Percentiles rank a stretch among this genome's conserved stretches.
Conservation (phyloP, 176 grass and related monocot species). For the Bothriochloa decipiens region DNA sequence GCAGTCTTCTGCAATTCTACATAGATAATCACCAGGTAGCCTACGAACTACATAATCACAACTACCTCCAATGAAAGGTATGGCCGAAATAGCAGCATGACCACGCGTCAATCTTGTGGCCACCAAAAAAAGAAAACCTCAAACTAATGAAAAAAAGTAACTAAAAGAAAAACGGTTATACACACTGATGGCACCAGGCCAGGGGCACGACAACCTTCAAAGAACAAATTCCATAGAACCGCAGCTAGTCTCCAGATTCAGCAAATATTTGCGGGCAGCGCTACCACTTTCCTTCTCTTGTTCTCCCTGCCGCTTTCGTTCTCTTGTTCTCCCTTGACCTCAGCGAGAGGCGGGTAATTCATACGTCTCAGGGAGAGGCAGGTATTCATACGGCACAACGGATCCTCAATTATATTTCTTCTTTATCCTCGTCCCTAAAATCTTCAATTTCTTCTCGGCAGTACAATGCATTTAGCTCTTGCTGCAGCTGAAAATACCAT, state of each 20-base stretch:
- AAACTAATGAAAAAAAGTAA: constrained; percentile 22
- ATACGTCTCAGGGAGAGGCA: not conserved
- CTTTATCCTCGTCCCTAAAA: constrained; percentile 64
- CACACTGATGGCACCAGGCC: constrained; percentile 50
- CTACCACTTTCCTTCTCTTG: constrained; percentile 11
- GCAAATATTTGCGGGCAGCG: not conserved
- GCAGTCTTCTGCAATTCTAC: constrained; percentile 40
- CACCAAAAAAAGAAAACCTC: constrained; percentile 22
- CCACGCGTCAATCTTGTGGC: constrained; percentile 29
- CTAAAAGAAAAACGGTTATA: constrained; percentile 43
- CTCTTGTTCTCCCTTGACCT: constrained; percentile 11
- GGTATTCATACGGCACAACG: constrained; percentile 32
- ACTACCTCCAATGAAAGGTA: constrained; percentile 49
- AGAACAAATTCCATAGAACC: constrained; percentile 8
- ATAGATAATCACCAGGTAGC: constrained; percentile 11
- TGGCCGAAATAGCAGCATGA: constrained; percentile 44
- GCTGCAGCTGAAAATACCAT: constrained; percentile 72
- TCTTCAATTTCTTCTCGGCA: constrained; percentile 90
- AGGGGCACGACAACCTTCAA: constrained; percentile 18
- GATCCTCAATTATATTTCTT: constrained; percentile 57
- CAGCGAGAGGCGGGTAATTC: constrained; percentile 2
- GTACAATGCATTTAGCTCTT: constrained; percentile 89
- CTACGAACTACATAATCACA: constrained; percentile 63
- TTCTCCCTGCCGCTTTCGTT: not conserved
- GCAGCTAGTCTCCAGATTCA: constrained; percentile 22